Conservation (phyloP, 305 asterid species). For the Fraxinus nigra region DNA sequence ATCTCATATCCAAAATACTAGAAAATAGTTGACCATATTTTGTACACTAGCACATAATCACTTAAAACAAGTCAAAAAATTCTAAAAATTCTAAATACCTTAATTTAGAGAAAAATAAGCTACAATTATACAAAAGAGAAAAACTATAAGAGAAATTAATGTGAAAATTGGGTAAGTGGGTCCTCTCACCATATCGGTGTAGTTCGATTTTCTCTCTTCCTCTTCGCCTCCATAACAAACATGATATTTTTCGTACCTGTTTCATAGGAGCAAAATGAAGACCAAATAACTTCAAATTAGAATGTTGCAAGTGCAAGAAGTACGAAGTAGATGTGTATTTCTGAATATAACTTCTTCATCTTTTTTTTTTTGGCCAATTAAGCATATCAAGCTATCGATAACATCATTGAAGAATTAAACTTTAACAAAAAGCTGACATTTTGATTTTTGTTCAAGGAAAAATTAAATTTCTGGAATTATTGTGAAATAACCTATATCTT, state of each 20-base stretch:
- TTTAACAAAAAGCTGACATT: not conserved
- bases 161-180: constrained; percentile 11
- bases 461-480: not conserved
- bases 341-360: not conserved
- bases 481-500: not conserved
- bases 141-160: not conserved
- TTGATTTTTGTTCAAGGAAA: not conserved
- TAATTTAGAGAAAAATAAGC: not conserved
- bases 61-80: not conserved
- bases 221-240: constrained; percentile 84
- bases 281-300: not conserved
- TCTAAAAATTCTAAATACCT: not conserved
- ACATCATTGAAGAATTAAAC: not conserved
- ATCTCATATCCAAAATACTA: not conserved
- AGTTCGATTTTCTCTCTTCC: constrained; percentile 88
- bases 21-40: not conserved
- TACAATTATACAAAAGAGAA: not conserved
- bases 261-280: constrained; percentile 12
- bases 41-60: not conserved
- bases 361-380: not conserved
- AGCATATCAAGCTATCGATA: not conserved
- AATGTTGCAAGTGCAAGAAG: not conserved
- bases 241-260: constrained; percentile 95
- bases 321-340: not conserved
- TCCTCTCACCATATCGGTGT: constrained; percentile 79